Conservation (phyloP, 768 basidiomycete genomes). For the Lactarius trivialis region DNA sequence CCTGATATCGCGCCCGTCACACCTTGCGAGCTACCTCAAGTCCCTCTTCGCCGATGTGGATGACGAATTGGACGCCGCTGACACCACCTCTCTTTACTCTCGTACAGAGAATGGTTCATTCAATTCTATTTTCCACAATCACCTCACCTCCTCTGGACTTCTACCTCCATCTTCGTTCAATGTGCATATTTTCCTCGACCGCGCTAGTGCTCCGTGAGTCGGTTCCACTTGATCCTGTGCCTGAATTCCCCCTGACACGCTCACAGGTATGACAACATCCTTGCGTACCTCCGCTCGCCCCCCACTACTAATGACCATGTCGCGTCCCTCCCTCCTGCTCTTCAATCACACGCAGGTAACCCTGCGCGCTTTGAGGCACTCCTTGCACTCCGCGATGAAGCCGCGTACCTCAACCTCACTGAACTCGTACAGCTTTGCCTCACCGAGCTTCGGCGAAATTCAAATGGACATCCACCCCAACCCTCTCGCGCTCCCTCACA, state of each 20-base stretch:
- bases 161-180: constrained; percentile 38
- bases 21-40: constrained; percentile 41
- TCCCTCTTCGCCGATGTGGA: constrained; percentile 28
- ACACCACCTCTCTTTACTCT: constrained; percentile 52
- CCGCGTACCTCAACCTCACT: constrained; percentile 63
- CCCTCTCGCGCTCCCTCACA: constrained; percentile 10
- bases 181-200: constrained; percentile 72
- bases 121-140: constrained; percentile 50
- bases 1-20: constrained; percentile 60
- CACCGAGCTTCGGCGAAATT: constrained; percentile 55
- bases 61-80: constrained; percentile 33
- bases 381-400: constrained; percentile 74
- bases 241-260: constrained; percentile 5
- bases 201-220: constrained; percentile 73
- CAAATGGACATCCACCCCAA: constrained; percentile 23
- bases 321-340: constrained; percentile 52
- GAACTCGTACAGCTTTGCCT: constrained; percentile 58
- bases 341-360: constrained; percentile 39
- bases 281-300: constrained; percentile 63
- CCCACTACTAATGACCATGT: constrained; percentile 39
- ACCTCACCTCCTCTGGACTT: constrained; percentile 55
- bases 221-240: neutral
- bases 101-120: constrained; percentile 39
- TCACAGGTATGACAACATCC: constrained; percentile 60
- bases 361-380: constrained; percentile 47